Evolutionary conservation across 2,329 filamentous ascomycete species (phyloP).

Genomic region (Xylaria sp.): DNA sequence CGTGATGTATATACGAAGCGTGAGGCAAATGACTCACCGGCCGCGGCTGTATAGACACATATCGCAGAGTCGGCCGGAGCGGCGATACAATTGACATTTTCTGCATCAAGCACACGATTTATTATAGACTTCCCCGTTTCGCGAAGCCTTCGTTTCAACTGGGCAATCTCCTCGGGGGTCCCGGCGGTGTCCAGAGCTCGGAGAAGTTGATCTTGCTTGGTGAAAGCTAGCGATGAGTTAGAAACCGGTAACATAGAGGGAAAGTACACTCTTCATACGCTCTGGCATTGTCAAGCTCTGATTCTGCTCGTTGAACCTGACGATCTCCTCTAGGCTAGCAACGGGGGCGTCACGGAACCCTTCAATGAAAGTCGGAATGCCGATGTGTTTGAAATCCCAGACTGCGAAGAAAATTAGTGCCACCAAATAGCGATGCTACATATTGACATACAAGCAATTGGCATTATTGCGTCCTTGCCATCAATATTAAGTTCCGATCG

Average conservation of each 20-base stretch:
- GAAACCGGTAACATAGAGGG: constrained; percentile 3
- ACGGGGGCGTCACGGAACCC: constrained; percentile 1
- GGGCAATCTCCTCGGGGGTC: constrained; percentile 5
- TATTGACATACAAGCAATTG: background rate
- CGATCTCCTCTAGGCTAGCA: constrained; percentile 5
- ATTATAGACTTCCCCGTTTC: constrained; percentile 4
- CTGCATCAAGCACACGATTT: background rate
- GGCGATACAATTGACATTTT: constrained; percentile 9
- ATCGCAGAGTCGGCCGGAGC: constrained; percentile 7
- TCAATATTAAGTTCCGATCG: constrained; percentile 1
- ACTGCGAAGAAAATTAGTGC: constrained; percentile 7
- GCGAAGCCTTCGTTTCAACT: constrained; percentile 5
- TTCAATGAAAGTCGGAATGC: constrained; percentile 8
- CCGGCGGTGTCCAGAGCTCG: constrained; percentile 2
- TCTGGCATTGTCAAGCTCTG: constrained; percentile 3
- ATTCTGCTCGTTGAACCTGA: constrained; percentile 4
- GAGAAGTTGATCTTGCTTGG: constrained; percentile 5
- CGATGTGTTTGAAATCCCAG: constrained; percentile 3
- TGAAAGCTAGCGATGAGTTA: constrained; percentile 3
- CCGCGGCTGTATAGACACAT: constrained; percentile 5
- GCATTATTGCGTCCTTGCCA: constrained; percentile 7
- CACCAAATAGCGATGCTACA: background rate
- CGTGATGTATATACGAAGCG: background rate
- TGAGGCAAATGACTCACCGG: constrained; percentile 6
- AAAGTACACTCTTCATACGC: constrained; percentile 5